Percentiles rank a stretch among this genome's conserved stretches.
Conservation (phyloP, 257 asterid genomes). For the Capsicum chinense region DNA sequence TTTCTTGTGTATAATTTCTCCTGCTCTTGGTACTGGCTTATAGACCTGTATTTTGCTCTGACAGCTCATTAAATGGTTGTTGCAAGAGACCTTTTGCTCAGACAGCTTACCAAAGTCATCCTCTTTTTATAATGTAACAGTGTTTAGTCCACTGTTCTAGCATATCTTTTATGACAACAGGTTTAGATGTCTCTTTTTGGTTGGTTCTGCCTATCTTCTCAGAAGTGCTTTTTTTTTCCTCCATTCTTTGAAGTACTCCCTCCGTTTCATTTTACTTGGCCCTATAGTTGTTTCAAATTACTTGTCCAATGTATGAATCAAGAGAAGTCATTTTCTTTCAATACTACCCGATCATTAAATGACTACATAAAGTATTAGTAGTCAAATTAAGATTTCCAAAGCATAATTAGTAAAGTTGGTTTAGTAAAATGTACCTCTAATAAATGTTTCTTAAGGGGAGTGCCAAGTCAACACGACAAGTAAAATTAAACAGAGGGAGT, state of each 20-base stretch:
- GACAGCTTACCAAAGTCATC: neutral
- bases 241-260: slow-evolving; percentile 4
- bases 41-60: neutral
- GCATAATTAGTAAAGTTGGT: too few relatives aligned
- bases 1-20: neutral
- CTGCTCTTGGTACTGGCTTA: neutral
- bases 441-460: too few relatives aligned
- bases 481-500: too few relatives aligned
- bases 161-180: neutral
- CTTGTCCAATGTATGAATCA: too few relatives aligned
- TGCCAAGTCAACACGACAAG: too few relatives aligned
- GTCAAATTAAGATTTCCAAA: too few relatives aligned
- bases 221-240: neutral
- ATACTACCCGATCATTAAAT: too few relatives aligned
- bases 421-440: too few relatives aligned
- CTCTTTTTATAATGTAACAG: slow-evolving; percentile 20
- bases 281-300: too few relatives aligned
- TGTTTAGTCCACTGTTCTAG: neutral
- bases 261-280: too few relatives aligned
- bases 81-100: neutral
- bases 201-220: neutral
- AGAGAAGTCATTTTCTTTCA: too few relatives aligned
- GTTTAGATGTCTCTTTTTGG: neutral
- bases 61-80: neutral
- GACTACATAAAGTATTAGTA: too few relatives aligned